Percentiles rank a stretch among this genome's conserved stretches.
Conservation (phyloP, 2,329 filamentous ascomycete genomes). For the Lecanoromycetidae sp. region DNA sequence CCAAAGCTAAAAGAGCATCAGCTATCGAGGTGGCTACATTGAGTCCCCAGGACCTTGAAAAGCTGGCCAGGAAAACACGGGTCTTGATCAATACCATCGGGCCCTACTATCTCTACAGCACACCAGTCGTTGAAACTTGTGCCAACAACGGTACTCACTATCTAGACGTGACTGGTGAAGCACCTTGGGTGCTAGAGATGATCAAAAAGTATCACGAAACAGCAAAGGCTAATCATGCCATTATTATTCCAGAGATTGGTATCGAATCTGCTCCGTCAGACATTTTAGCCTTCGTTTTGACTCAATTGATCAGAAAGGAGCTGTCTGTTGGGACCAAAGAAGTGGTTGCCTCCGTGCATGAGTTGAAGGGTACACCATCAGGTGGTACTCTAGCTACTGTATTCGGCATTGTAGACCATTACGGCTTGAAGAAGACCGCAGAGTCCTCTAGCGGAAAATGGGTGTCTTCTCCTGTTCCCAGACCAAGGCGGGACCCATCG, state of each 20-base stretch:
- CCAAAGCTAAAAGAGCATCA: too few relatives aligned
- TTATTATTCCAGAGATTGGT: slow-evolving; percentile 50
- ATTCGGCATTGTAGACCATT: slow-evolving; percentile 42
- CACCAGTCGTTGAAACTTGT: slow-evolving; percentile 52
- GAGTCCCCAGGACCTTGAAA: slow-evolving; percentile 37
- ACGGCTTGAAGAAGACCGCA: slow-evolving; percentile 35
- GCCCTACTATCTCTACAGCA: slow-evolving; percentile 53
- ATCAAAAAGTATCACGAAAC: slow-evolving; percentile 48
- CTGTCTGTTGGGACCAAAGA: slow-evolving; percentile 39
- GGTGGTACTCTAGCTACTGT: slow-evolving; percentile 56
- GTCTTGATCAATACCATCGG: slow-evolving; percentile 51
- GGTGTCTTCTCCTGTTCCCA: slow-evolving; percentile 36
- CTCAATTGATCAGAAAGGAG: slow-evolving; percentile 41
- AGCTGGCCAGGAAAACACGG: slow-evolving; percentile 43
- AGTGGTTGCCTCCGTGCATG: slow-evolving; percentile 41
- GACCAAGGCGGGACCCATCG: slow-evolving; percentile 27
- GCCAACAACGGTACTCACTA: slow-evolving; percentile 55
- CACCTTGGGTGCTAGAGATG: slow-evolving; percentile 52
- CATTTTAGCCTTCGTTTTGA: slow-evolving; percentile 40
- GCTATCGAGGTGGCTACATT: slow-evolving; percentile 38
- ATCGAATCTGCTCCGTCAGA: slow-evolving; percentile 52
- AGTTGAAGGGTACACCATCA: slow-evolving; percentile 41
- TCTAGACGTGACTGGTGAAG: slow-evolving; percentile 54
- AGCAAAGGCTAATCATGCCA: slow-evolving; percentile 47
- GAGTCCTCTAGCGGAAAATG: slow-evolving; percentile 40